Conservation (phyloP, 2,329 filamentous ascomycete genomes). For the Xylariaceae sp. region DNA sequence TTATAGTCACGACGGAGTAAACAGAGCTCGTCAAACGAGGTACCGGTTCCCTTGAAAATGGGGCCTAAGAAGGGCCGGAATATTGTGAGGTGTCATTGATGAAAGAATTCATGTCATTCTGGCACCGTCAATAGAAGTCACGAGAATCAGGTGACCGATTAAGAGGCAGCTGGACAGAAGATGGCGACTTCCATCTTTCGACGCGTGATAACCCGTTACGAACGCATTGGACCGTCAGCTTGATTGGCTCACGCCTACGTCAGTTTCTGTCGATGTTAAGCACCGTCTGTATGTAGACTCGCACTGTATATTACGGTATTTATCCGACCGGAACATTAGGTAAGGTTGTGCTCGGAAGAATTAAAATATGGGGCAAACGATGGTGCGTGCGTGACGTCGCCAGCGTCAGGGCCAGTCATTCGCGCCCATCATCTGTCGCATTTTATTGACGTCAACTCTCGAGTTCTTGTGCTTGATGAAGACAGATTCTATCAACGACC, state of each 20-base stretch:
- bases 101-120: neutral
- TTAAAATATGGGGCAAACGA: too few relatives aligned
- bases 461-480: too few relatives aligned
- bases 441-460: too few relatives aligned
- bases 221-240: neutral
- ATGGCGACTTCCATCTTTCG: neutral
- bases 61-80: neutral
- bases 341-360: neutral
- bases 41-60: neutral
- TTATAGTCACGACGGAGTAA: neutral
- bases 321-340: neutral
- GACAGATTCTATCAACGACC: too few relatives aligned
- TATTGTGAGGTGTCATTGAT: slow-evolving; percentile 2
- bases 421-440: too few relatives aligned
- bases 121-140: neutral
- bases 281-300: too few relatives aligned
- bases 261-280: neutral
- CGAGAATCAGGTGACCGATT: neutral
- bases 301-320: neutral
- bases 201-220: neutral
- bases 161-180: neutral
- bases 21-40: neutral
- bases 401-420: too few relatives aligned
- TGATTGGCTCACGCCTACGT: neutral
- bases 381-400: too few relatives aligned